Base-by-base conservation (phyloP, 129 eudicot genomes). In the Tagetes erecta region DNA sequence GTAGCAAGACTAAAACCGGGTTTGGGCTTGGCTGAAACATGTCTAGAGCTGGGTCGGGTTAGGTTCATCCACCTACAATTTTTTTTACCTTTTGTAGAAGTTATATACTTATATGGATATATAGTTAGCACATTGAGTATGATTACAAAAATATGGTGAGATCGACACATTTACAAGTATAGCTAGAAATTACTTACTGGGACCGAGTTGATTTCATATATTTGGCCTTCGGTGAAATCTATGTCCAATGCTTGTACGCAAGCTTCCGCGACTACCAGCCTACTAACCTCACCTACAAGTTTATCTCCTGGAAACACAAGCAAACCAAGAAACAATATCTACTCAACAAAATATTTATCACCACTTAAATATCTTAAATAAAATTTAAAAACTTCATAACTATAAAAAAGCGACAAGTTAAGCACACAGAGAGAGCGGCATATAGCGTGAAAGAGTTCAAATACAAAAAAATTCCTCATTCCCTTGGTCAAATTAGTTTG, bases 191-290 rank as follows among this genome's bases (percentile, higher is more conserved):
- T 42, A 67, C 60, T 74, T 49, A 91, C 98, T 85, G 67, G 80
- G 10, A 94, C 84, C 7, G 99, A 94, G 73, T 94, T 94, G 82
- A 94, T 85, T 79, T 94, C 99, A 31, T 88, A 95, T 57, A 85
- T 90, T 70, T 95, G 90, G 71, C 91, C 94, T 84, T 82, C 44
- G 0, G 97, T 88, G 55, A 83, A 86, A 44, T 95, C 99, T 39
- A 95, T 85, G 77, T 95, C 93, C 80, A 95, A 64, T 71, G 91
- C 96, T 80, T 95, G 97, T 78, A 95, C 82, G 76, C 99, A 95
- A 72, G 99, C 99, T 84, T 95, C 99, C 30, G 99, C 99, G 75
- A 95, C 99, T 31, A 95, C 99, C 76, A 91, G 84, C 82, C 99
- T 86, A 70, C 99, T 95, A 63, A 85, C 99, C 84, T 95, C 99